Evolutionary conservation across 768 basidiomycete species (phyloP).

Genomic region (Tricholoma hemisulphureum): DNA sequence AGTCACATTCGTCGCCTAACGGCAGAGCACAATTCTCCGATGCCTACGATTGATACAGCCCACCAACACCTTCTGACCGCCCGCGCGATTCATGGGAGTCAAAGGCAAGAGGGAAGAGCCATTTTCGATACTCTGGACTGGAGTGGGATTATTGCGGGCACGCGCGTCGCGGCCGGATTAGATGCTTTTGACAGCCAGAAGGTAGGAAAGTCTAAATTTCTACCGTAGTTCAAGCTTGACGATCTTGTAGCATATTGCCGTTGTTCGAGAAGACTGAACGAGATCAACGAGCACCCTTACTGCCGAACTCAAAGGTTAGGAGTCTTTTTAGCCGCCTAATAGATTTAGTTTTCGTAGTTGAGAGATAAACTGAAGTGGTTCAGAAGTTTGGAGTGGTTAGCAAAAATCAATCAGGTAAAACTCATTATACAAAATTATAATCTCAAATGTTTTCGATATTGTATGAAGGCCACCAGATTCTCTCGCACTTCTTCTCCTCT

Average conservation of each 20-base stretch:
- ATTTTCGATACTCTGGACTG: slow-evolving; percentile 69
- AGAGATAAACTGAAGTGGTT: neutral
- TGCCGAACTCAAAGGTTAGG: neutral
- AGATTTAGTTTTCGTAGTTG: no score
- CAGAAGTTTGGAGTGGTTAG: neutral
- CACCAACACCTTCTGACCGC: slow-evolving; percentile 80
- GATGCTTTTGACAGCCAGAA: slow-evolving; percentile 39
- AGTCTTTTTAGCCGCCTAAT: no score
- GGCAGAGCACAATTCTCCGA: slow-evolving; percentile 61
- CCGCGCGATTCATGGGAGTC: slow-evolving; percentile 61
- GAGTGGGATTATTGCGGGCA: slow-evolving; percentile 77
- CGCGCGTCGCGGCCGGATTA: slow-evolving; percentile 72
- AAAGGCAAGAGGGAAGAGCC: slow-evolving; percentile 43
- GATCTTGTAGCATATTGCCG: slow-evolving; percentile 15
- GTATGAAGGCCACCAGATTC: slow-evolving; percentile 72
- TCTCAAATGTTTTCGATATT: slow-evolving; percentile 62
- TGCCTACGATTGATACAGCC: slow-evolving; percentile 71
- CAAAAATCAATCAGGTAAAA: no score
- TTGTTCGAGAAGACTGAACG: slow-evolving; percentile 20
- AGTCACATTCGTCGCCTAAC: slow-evolving; percentile 72
- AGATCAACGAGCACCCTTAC: neutral
- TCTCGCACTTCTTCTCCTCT: slow-evolving; percentile 76
- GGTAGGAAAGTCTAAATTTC: slow-evolving; percentile 20
- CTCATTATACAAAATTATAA: slow-evolving; percentile 24
- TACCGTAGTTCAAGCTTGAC: neutral